These are phyloP conservation scores for Populus tomentosa DNA, from an alignment of 441 rosid species.

Conservation along the genomic window DNA sequence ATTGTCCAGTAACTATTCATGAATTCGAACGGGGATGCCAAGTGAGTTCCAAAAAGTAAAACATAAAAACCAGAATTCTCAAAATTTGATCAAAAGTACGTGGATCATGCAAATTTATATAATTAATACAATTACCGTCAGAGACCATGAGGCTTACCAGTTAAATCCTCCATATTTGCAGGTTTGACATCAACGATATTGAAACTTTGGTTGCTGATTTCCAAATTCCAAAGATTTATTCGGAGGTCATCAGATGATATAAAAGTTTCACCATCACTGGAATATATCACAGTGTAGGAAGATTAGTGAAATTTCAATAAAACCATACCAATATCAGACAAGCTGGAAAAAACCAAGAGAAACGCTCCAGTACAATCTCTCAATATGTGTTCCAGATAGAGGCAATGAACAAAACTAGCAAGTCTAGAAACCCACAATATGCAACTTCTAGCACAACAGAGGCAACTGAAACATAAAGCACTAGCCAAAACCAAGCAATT, in stretches of 20 bases:
- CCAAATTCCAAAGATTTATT: constrained; percentile 92
- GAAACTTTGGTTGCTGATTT: constrained; percentile 82
- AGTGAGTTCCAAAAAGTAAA: neutral
- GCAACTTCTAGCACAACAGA: neutral
- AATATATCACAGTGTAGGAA: neutral
- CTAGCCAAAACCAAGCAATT: neutral
- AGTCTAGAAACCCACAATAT: neutral
- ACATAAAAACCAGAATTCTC: neutral
- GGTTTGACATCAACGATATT: constrained; percentile 93
- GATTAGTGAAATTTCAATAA: neutral
- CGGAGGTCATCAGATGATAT: constrained; percentile 89
- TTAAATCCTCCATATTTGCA: constrained; percentile 95
- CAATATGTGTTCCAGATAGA: neutral
- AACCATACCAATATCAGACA: neutral
- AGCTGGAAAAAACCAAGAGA: neutral
- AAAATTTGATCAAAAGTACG: neutral
- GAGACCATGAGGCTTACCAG: constrained; percentile 45
- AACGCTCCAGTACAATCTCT: neutral
- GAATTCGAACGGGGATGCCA: neutral
- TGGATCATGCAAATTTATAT: neutral
- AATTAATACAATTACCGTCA: neutral
- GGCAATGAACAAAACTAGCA: neutral
- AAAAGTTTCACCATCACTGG: constrained; percentile 95
- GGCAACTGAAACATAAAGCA: neutral
- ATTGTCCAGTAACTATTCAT: neutral